Percentiles rank a stretch among this genome's conserved stretches.
These are phyloP conservation scores for Clavulina sp. DNA, from an alignment of 768 basidiomycete species.

Conservation along the genomic window DNA sequence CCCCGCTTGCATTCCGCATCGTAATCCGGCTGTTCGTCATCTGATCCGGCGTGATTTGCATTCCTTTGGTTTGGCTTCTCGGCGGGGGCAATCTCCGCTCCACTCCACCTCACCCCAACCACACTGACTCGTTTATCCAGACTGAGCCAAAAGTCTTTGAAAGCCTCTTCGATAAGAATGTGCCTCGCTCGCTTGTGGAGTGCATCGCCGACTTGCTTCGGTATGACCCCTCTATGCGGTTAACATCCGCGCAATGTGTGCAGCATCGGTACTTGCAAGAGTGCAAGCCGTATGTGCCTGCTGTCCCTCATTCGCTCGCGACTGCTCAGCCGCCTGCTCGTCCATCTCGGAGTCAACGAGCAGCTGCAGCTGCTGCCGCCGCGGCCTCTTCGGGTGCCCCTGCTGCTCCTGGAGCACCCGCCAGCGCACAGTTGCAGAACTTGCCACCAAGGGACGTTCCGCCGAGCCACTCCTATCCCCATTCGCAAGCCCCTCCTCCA, in stretches of 20 bases:
- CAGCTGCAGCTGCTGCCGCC: background rate
- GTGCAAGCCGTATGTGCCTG: slow-evolving; percentile 23
- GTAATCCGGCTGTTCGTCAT: too few species aligned
- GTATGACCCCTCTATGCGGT: slow-evolving; percentile 75
- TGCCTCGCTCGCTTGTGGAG: slow-evolving; percentile 69
- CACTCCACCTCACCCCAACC: background rate
- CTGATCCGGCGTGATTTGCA: too few species aligned
- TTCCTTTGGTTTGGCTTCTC: too few species aligned
- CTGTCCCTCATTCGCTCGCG: slow-evolving; percentile 10
- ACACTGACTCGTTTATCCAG: slow-evolving; percentile 11
- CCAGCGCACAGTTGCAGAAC: background rate
- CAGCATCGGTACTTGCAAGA: slow-evolving; percentile 81
- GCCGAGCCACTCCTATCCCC: background rate
- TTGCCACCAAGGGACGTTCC: background rate
- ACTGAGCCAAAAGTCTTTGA: slow-evolving; percentile 25
- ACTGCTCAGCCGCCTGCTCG: background rate
- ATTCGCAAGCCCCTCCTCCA: too few species aligned
- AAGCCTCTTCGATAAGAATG: slow-evolving; percentile 56
- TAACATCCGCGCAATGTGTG: slow-evolving; percentile 75
- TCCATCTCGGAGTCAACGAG: background rate
- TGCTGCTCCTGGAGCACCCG: background rate
- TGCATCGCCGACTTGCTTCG: slow-evolving; percentile 83
- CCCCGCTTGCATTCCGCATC: too few species aligned
- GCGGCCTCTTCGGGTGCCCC: background rate
- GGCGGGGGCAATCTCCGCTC: too few species aligned